A percentile compares a stretch with the other conserved stretches of the same genome.
phyloP scores from a whole-genome alignment of 2,329 filamentous ascomycete species.

The Hypomyces perniciosus region DNA sequence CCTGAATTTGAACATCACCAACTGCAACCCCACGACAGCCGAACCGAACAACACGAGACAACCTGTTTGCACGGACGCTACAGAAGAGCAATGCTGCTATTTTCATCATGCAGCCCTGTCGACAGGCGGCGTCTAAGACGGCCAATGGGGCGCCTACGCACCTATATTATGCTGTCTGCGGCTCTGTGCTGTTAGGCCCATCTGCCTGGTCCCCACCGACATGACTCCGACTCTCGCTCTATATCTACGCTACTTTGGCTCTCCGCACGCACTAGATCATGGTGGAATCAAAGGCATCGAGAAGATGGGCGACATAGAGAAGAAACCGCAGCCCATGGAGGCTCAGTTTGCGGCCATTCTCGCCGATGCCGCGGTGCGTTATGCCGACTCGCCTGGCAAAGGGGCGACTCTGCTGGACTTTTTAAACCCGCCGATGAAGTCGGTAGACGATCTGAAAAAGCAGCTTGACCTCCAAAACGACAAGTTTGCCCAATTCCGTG shows the following conservation, averaged over 20 bases:
- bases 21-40: not conserved
- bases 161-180: too few species aligned
- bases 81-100: too few species aligned
- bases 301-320: constrained; percentile 6
- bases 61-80: too few species aligned
- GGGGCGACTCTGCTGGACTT: constrained; percentile 24
- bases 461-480: constrained; percentile 31
- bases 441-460: constrained; percentile 26
- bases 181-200: too few species aligned
- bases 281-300: not conserved
- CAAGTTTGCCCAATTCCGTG: constrained; percentile 32
- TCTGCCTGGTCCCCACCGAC: too few species aligned
- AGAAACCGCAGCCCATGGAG: constrained; percentile 5
- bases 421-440: constrained; percentile 27
- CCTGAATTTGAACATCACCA: not conserved
- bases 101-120: too few species aligned
- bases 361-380: constrained; percentile 28
- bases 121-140: too few species aligned
- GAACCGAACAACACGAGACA: too few species aligned
- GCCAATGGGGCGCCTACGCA: too few species aligned
- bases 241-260: not conserved
- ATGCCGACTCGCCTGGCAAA: constrained; percentile 24
- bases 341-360: constrained; percentile 26
- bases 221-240: too few species aligned
- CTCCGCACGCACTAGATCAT: not conserved